Evolutionary conservation across 2,329 filamentous ascomycete species (phyloP), one percentile per base, ranked within the genome.

Genomic region (Penicillium sp.): DNA sequence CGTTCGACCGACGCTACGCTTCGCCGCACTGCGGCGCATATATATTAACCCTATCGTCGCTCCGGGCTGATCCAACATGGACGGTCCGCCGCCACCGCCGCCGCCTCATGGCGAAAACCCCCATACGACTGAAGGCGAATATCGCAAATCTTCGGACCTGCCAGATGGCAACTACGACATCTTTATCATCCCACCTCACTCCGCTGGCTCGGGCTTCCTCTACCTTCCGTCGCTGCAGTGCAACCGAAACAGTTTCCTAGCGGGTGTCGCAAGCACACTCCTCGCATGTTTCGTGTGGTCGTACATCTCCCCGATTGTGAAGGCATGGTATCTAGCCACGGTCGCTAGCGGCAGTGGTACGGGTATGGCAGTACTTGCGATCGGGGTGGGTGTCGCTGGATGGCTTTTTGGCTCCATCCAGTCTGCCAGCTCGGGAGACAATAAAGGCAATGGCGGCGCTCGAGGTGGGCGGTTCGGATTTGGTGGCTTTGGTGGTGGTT

Each of bases 161-260:
- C 93, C 93, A 3, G 83, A 89, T 1, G 93, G 93, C 55, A 95
- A 94, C 73, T 97, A 96, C 77, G 93, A 97, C 79, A 96, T 97
- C 72, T 97, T 97, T 79, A 89, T 97, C 73, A 93, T 97, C 69
- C 93, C 93, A 8, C 91, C 93, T 47, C 92, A 96, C 75, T 93
- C 92, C 12, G 84, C 93, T 7, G 93, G 93, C 53, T 86, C 87
- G 0, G 93, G 93, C 35, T 97, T 97, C 75, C 81, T 97, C 29
- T 97, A 97, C 74, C 84, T 97, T n/a, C 93, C 93, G 0, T 96
- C 93, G 0, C 76, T 97, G 61, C 85, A 89, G 70, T 89, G 91
- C 21, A 90, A 94, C 69, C 83, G 89, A 69, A 96, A 96, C 75
- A 96, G 91, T 77, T 97, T 97, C 74, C 83, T 92, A 23, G 92